Evolutionary conservation across 352 stramenopile genomes (phyloP).

Genomic region (Pythium sukuiense): DNA sequence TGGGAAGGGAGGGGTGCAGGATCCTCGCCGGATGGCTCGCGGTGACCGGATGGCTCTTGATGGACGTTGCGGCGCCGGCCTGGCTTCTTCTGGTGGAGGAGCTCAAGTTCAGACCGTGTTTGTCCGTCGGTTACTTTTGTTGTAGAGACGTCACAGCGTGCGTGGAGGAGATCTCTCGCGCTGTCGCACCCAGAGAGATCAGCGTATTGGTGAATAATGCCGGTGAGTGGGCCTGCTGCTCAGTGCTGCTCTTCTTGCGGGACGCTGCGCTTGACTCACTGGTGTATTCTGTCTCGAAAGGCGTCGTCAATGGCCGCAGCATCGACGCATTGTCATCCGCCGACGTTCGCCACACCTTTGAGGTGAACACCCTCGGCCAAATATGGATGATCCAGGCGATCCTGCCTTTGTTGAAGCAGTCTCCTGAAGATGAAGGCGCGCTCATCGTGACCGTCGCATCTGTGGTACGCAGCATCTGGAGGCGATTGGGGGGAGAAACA

Average conservation of each 20-base stretch:
- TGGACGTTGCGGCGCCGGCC: neutral
- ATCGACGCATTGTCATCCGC: slow-evolving; percentile 27
- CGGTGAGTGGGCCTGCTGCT: slow-evolving; percentile 15
- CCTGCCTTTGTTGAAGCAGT: slow-evolving; percentile 65
- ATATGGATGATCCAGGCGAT: slow-evolving; percentile 71
- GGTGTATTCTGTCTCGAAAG: slow-evolving; percentile 22
- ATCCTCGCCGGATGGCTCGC: neutral
- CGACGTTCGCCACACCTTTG: slow-evolving; percentile 29
- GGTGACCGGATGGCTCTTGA: slow-evolving; percentile 2
- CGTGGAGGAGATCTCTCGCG: slow-evolving; percentile 14
- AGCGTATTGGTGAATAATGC: slow-evolving; percentile 39
- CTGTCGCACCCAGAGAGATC: slow-evolving; percentile 22
- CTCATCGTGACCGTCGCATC: slow-evolving; percentile 78
- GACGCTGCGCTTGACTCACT: neutral
- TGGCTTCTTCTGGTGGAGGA: neutral
- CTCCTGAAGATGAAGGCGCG: slow-evolving; percentile 24
- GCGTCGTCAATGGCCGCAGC: slow-evolving; percentile 32
- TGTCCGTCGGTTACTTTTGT: neutral
- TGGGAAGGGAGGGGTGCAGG: neutral
- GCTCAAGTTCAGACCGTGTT: neutral
- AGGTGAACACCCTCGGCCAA: slow-evolving; percentile 57
- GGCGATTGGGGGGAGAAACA: neutral
- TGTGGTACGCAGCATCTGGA: slow-evolving; percentile 36
- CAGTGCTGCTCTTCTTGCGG: neutral
- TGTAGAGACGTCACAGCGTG: slow-evolving; percentile 26